These are phyloP conservation scores for Colletotrichum horii DNA, from an alignment of 2,329 filamentous ascomycete species.

Conservation along the genomic window DNA sequence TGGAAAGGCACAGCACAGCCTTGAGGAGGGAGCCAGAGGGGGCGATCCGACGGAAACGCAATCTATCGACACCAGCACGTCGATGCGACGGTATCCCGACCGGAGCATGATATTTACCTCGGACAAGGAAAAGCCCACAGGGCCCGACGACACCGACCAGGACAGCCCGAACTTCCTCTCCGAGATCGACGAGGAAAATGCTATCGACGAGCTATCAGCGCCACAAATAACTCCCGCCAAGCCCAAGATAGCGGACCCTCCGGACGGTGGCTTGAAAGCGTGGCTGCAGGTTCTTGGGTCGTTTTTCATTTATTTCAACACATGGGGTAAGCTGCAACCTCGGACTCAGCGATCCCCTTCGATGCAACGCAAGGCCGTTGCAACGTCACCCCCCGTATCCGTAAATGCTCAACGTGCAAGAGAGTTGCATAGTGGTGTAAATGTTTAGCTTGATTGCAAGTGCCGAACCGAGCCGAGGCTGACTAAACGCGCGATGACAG, in stretches of 20 bases:
- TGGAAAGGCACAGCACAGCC: not conserved
- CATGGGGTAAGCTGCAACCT: slow-evolving; percentile 24
- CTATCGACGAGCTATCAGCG: not conserved
- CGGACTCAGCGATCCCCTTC: not conserved
- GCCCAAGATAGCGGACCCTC: slow-evolving; percentile 2
- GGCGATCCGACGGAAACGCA: not conserved
- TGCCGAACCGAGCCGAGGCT: not conserved
- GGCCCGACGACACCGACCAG: not conserved
- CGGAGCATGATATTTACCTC: not conserved
- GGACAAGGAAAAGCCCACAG: not conserved
- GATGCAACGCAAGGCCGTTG: not conserved
- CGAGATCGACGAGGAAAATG: slow-evolving; percentile 2
- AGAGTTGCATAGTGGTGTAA: not conserved
- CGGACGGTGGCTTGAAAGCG: slow-evolving; percentile 38
- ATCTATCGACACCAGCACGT: not conserved
- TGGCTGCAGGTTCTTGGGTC: slow-evolving; percentile 55
- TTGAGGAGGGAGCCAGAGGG: not conserved
- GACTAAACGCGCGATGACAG: slow-evolving; percentile 28
- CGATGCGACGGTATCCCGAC: not conserved
- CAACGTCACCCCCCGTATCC: not conserved
- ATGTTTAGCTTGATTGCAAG: not conserved
- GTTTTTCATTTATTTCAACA: slow-evolving; percentile 55
- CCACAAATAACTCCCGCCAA: not conserved
- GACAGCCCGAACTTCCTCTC: not conserved
- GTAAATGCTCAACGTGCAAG: not conserved